Conservation (phyloP, 176 grass and related monocot species). For the Rhynchospora tenuis region DNA sequence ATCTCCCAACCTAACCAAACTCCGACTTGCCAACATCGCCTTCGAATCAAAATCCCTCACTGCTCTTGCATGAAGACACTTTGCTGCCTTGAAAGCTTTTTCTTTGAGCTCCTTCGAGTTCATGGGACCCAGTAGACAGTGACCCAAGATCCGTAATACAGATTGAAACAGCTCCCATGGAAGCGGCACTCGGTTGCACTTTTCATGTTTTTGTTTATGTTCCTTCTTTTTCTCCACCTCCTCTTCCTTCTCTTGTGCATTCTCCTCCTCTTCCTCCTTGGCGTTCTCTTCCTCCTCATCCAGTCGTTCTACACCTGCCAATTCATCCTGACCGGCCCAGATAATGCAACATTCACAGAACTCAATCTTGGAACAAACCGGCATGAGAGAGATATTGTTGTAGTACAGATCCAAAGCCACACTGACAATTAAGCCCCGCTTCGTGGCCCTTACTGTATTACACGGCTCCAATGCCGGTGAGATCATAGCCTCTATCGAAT, state of each 20-base stretch:
- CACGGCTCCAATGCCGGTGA: slow-evolving; percentile 57
- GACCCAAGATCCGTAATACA: slow-evolving; percentile 43
- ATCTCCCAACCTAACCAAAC: slow-evolving; percentile 53
- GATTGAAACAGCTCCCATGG: slow-evolving; percentile 86
- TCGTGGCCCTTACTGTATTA: slow-evolving; percentile 55
- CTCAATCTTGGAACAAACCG: slow-evolving; percentile 55
- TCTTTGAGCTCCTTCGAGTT: slow-evolving; percentile 47
- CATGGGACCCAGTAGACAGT: slow-evolving; percentile 54
- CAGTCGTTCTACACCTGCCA: slow-evolving; percentile 1
- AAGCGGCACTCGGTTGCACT: slow-evolving; percentile 42
- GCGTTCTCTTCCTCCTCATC: neutral
- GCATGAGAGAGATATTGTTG: slow-evolving; percentile 56
- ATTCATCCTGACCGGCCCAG: slow-evolving; percentile 39
- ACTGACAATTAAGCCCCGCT: slow-evolving; percentile 54
- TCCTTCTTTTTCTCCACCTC: no score
- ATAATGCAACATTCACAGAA: slow-evolving; percentile 67
- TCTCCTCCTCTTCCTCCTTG: neutral
- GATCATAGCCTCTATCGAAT: slow-evolving; percentile 37
- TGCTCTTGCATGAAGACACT: slow-evolving; percentile 53
- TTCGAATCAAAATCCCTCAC: slow-evolving; percentile 41
- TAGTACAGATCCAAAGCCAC: slow-evolving; percentile 71
- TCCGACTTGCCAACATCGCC: slow-evolving; percentile 48
- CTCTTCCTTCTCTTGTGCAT: neutral
- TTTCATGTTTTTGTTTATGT: neutral
- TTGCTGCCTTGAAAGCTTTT: slow-evolving; percentile 29